These are phyloP conservation scores for Aegilops bicornis DNA, from an alignment of 176 grass and related monocot species.

Conservation along the genomic window DNA sequence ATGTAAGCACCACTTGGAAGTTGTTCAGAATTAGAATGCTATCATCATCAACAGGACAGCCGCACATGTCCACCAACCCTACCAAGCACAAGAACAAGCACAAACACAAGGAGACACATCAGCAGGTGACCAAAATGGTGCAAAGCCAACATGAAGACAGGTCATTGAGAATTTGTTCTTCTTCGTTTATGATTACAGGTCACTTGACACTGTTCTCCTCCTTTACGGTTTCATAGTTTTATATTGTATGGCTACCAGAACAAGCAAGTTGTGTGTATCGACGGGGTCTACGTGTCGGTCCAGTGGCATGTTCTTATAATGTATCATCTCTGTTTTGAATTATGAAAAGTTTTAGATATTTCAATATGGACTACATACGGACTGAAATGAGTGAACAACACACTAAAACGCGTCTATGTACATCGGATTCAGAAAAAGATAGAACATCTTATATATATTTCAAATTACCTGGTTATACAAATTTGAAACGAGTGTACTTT, in stretches of 20 bases:
- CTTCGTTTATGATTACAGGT: background rate
- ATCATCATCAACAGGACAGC: constrained; percentile 23
- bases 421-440: no score
- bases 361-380: no score
- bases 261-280: background rate
- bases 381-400: no score
- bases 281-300: background rate
- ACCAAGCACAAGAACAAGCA: background rate
- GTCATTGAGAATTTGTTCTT: background rate
- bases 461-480: no score
- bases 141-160: constrained; percentile 1
- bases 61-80: constrained; percentile 41
- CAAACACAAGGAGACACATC: constrained; percentile 29
- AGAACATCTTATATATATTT: no score
- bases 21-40: constrained; percentile 11
- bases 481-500: background rate
- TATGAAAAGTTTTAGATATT: no score
- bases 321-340: no score
- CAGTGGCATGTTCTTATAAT: background rate
- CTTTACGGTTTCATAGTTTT: background rate
- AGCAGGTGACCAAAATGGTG: constrained; percentile 19
- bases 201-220: background rate
- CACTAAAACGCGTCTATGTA: no score
- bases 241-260: background rate
- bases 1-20: background rate